A percentile compares a stretch with the other conserved stretches of the same genome.
Evolutionary conservation across 73 alveolate species (phyloP).

Genomic region (Uronychia binucleata): DNA sequence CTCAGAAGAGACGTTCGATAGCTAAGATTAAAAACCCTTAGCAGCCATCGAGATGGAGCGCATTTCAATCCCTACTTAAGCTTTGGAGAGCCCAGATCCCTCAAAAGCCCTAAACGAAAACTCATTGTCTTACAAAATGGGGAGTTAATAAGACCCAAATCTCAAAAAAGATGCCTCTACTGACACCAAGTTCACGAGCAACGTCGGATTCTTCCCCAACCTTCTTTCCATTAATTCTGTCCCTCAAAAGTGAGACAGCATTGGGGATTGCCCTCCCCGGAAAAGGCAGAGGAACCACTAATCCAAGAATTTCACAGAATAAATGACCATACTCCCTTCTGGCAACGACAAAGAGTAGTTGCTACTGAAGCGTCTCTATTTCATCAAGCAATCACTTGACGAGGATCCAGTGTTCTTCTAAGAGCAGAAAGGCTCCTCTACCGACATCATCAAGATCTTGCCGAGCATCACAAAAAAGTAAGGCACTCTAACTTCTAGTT

Average conservation of each 20-base stretch:
- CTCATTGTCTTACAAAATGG: too few species aligned
- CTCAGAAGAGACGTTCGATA: too few species aligned
- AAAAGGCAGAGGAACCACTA: neutral
- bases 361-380: neutral
- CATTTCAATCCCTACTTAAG: too few species aligned
- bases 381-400: neutral
- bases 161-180: neutral
- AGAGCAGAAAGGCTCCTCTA: neutral
- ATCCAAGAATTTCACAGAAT: neutral
- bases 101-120: too few species aligned
- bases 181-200: neutral
- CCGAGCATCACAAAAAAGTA: neutral
- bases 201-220: neutral
- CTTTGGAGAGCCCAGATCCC: too few species aligned
- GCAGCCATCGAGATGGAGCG: too few species aligned
- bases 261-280: neutral
- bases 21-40: too few species aligned
- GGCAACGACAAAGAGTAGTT: neutral
- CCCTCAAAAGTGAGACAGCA: neutral
- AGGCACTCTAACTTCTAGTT: too few species aligned
- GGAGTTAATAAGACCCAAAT: neutral
- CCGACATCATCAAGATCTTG: neutral
- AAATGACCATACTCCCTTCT: neutral
- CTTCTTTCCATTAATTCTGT: neutral
- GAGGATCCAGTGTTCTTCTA: neutral